These are phyloP conservation scores for Aspergillus funiculosus DNA, from an alignment of 495 filamentous ascomycete species.

Conservation along the genomic window DNA sequence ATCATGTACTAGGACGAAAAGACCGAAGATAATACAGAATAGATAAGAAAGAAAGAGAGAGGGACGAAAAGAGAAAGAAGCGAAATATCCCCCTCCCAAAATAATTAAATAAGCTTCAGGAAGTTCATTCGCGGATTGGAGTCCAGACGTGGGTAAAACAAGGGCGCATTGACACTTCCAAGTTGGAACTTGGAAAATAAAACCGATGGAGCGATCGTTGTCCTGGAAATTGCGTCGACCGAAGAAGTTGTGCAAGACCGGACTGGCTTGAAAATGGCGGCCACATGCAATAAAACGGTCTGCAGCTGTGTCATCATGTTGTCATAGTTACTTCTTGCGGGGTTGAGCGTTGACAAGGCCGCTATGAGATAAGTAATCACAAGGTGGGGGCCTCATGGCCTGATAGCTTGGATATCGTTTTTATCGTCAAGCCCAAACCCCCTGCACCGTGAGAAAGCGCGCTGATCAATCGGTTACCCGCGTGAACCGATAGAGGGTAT, in stretches of 20 bases:
- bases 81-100: constrained; percentile 3
- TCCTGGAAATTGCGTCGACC: background rate
- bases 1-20: too few relatives aligned
- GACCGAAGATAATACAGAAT: constrained; percentile 10
- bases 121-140: constrained; percentile 3
- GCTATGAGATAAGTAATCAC: constrained; percentile 11
- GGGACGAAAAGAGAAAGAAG: constrained; percentile 13
- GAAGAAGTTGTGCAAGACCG: constrained; percentile 10
- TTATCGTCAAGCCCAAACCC: constrained; percentile 9
- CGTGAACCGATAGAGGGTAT: constrained; percentile 9
- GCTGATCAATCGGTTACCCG: constrained; percentile 12
- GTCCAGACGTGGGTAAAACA: constrained; percentile 5
- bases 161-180: constrained; percentile 13
- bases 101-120: constrained; percentile 10
- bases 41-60: constrained; percentile 5
- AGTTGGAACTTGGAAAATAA: background rate
- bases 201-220: constrained; percentile 4
- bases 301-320: constrained; percentile 14
- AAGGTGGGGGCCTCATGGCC: constrained; percentile 6
- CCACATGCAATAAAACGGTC: constrained; percentile 17
- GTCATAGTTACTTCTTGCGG: constrained; percentile 20
- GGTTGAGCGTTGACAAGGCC: constrained; percentile 13
- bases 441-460: constrained; percentile 8
- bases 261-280: constrained; percentile 1
- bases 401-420: constrained; percentile 12